Conservation (phyloP, 495 filamentous ascomycete genomes). For the Talaromyces ruber region DNA sequence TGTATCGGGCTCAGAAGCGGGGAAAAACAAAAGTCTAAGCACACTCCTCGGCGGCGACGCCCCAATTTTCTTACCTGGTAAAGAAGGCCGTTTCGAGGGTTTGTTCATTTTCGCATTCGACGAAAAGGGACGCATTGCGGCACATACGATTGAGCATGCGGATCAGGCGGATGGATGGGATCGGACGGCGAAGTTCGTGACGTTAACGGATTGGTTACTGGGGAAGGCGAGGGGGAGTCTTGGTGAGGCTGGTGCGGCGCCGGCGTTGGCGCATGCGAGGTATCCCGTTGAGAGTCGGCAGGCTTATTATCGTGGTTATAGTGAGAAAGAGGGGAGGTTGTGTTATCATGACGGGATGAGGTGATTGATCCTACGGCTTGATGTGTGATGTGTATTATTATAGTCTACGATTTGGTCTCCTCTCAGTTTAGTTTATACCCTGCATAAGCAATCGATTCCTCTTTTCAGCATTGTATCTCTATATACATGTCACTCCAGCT, state of each 20-base stretch:
- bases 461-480: background rate
- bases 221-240: conserved; percentile 47
- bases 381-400: background rate
- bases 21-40: conserved; percentile 31
- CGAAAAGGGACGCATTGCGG: conserved; percentile 69
- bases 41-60: conserved; percentile 49
- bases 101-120: conserved; percentile 96
- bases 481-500: background rate
- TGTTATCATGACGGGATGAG: background rate
- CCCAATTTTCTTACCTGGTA: conserved; percentile 63
- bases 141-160: conserved; percentile 89
- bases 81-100: conserved; percentile 49
- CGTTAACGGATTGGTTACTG: conserved; percentile 81
- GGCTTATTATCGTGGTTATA: background rate
- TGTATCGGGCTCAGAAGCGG: background rate
- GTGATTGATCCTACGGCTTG: background rate
- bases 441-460: conserved; percentile 11
- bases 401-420: background rate
- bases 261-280: conserved; percentile 21
- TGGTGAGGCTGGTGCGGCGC: conserved; percentile 13
- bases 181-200: conserved; percentile 63
- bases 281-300: background rate
- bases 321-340: background rate
- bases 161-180: conserved; percentile 71
- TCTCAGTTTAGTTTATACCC: background rate